A percentile compares a stretch with the other conserved stretches of the same genome.
phyloP scores from a whole-genome alignment of 1,284 basidiomycete species.

The Sporisorium reilianum region DNA sequence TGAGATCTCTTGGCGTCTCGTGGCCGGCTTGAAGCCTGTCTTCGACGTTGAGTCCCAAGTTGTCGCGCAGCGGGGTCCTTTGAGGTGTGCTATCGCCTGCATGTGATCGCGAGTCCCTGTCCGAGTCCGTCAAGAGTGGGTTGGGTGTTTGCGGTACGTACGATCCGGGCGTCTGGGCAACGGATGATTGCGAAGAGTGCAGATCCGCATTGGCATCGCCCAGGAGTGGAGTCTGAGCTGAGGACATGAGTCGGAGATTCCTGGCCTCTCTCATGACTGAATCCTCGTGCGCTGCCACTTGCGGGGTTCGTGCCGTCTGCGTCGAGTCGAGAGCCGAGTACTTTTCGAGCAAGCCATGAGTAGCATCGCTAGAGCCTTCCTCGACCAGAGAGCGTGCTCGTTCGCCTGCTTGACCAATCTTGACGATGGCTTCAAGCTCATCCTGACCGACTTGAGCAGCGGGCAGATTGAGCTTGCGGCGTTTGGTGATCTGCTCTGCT shows the following conservation, averaged over 20 bases:
- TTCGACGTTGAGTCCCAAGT: slow-evolving; percentile 81
- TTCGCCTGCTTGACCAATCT: slow-evolving; percentile 94
- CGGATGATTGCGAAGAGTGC: slow-evolving; percentile 4
- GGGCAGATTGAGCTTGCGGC: slow-evolving; percentile 87
- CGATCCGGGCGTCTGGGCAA: slow-evolving; percentile 8
- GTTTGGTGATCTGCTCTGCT: slow-evolving; percentile 90
- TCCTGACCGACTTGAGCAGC: slow-evolving; percentile 93
- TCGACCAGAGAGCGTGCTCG: slow-evolving; percentile 84
- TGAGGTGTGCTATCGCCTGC: slow-evolving; percentile 74
- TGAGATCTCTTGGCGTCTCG: slow-evolving; percentile 55
- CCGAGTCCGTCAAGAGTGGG: slow-evolving; percentile 79
- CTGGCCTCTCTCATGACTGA: slow-evolving; percentile 88
- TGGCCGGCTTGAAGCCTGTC: slow-evolving; percentile 30
- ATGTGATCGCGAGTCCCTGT: slow-evolving; percentile 1
- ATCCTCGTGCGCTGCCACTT: slow-evolving; percentile 82
- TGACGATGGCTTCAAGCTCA: slow-evolving; percentile 97
- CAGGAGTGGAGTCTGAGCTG: slow-evolving; percentile 90
- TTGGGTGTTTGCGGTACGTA: slow-evolving; percentile 87
- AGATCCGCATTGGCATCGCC: slow-evolving; percentile 91
- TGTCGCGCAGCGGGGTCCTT: slow-evolving; percentile 93
- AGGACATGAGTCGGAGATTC: slow-evolving; percentile 91
- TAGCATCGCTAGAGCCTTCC: slow-evolving; percentile 78
- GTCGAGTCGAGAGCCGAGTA: slow-evolving; percentile 90
- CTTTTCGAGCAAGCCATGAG: slow-evolving; percentile 85
- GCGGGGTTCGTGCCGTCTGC: slow-evolving; percentile 88